Conservation (phyloP, 2,329 filamentous ascomycete species). For the Penicillium brasilianum region DNA sequence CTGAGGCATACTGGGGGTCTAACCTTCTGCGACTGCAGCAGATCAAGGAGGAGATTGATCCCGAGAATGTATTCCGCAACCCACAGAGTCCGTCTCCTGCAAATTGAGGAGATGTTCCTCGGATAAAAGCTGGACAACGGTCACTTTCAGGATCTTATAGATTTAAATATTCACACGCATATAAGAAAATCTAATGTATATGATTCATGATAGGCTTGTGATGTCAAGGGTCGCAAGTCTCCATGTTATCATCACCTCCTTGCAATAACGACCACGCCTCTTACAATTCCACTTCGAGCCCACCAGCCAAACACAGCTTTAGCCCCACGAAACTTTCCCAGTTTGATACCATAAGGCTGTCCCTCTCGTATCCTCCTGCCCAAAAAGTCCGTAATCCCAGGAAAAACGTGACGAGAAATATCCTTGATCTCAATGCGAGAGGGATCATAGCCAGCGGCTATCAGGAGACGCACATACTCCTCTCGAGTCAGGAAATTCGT, state of each 20-base stretch:
- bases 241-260: constrained; percentile 17
- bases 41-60: constrained; percentile 60
- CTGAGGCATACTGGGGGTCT: constrained; percentile 60
- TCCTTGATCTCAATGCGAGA: constrained; percentile 54
- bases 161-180: not conserved
- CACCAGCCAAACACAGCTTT: constrained; percentile 50
- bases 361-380: constrained; percentile 42
- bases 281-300: constrained; percentile 45
- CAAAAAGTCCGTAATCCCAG: constrained; percentile 55
- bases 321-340: constrained; percentile 45
- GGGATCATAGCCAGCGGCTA: constrained; percentile 54
- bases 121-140: not conserved
- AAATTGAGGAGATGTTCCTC: not conserved
- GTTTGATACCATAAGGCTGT: constrained; percentile 40
- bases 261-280: constrained; percentile 49
- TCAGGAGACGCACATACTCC: constrained; percentile 54
- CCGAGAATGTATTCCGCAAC: constrained; percentile 61
- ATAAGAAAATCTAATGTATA: not conserved
- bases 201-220: not conserved
- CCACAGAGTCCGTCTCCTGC: constrained; percentile 52
- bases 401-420: constrained; percentile 60
- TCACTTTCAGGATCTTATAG: too few species aligned
- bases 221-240: not conserved
- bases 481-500: constrained; percentile 55
- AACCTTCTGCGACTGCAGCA: constrained; percentile 54